These are phyloP conservation scores for Epichloe hybrida DNA, from an alignment of 2,329 filamentous ascomycete genomes.

Conservation along the genomic window DNA sequence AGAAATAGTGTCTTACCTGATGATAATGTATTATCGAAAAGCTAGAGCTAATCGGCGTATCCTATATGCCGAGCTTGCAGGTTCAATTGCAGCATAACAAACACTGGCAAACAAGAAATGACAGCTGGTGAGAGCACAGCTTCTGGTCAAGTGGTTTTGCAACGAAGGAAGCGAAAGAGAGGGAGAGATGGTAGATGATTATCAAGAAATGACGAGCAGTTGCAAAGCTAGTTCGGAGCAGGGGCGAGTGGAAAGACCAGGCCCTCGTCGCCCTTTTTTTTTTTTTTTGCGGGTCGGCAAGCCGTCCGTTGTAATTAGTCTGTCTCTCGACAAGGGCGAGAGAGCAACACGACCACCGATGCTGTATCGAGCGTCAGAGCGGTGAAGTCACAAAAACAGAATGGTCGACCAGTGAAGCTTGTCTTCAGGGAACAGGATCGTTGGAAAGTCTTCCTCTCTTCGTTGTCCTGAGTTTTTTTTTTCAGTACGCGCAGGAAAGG, in stretches of 20 bases:
- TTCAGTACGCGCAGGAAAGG: not conserved
- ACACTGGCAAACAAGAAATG: not conserved
- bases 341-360: not conserved
- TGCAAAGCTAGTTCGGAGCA: not conserved
- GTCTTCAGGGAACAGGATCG: not conserved
- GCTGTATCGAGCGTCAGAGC: not conserved
- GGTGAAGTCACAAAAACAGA: not conserved
- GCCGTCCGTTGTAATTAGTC: not conserved
- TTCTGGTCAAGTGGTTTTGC: not conserved
- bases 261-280: slow-evolving; percentile 4
- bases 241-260: slow-evolving; percentile 1
- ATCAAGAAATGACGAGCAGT: slow-evolving; percentile 2
- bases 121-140: not conserved
- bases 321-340: slow-evolving; percentile 1
- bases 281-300: slow-evolving; percentile 3
- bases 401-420: not conserved
- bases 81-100: not conserved
- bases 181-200: not conserved
- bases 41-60: not conserved
- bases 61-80: not conserved
- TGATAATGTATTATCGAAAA: not conserved
- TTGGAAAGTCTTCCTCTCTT: too few species aligned
- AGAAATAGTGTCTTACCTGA: slow-evolving; percentile 1
- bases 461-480: too few species aligned
- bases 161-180: not conserved